Base-by-base conservation (phyloP, 441 rosid species). In the Euphorbia celastroides region DNA sequence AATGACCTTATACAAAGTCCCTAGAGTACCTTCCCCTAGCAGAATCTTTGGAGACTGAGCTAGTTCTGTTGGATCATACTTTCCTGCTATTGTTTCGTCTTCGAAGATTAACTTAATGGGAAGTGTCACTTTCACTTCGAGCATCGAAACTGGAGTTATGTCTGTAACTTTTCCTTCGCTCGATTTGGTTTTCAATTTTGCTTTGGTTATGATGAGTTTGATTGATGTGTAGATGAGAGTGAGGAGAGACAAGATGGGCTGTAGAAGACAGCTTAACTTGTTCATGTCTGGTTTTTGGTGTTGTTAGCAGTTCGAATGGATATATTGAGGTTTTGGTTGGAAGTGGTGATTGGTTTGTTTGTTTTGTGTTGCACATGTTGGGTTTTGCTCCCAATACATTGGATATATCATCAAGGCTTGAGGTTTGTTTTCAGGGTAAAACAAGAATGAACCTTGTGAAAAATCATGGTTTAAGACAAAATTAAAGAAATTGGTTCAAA, bases 11-110 rank as follows among this genome's bases (percentile, higher is more conserved):
- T 74, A 76, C 69, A 79, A 67, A 17, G 78, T 68, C 61, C 77
- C 83, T 19, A 74, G 1, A 19, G 69, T 74, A 13, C 80, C 83
- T 60, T 79, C 80, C 26, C 83, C 83, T 0, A 79, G 74, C 74
- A 73, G 58, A 4, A 57, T 64, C 68, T 76, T 76, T 2, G 72
- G 70, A 31, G 77, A 61, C 19, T 68, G 72, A 74, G 76, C 69
- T 27, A 79, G 32, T 17, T 69, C 78, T 41, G 64, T 34, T 5
- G 67, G 66, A 57, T 71, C 76, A 62, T 7, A 71, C 30, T 46
- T 74, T 5, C 34, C 60, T 22, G 36, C 65, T 28, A 54, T 38
- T 23, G 8, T 44, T 50, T 48, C 60, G 10, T 66, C 73, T 52
- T 70, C 73, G 56, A 66, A 76, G n/a, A 79, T 79, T 48, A 74